phyloP scores from a whole-genome alignment of 208 protist genomes.

The Leishmania aethiopica region DNA sequence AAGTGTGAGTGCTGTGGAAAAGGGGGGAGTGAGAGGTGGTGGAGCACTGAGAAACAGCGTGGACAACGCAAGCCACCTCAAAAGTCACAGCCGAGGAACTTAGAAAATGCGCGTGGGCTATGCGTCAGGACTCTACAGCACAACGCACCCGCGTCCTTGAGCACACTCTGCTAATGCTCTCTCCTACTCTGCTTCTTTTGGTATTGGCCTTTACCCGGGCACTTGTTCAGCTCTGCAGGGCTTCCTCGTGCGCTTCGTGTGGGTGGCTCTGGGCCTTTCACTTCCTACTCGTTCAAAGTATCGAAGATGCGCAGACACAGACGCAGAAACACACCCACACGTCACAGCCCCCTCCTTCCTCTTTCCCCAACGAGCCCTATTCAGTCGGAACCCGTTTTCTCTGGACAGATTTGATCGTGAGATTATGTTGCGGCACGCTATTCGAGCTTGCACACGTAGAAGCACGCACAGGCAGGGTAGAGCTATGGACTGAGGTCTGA shows the following conservation, averaged over 20 bases:
- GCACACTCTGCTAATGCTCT: not conserved
- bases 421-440: constrained; percentile 2
- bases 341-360: not conserved
- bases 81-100: not conserved
- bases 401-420: not conserved
- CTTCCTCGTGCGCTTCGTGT: not conserved
- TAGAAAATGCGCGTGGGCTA: not conserved
- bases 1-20: not conserved
- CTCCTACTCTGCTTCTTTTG: not conserved
- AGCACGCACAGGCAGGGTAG: not conserved
- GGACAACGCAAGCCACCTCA: not conserved
- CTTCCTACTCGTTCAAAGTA: not conserved
- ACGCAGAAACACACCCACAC: not conserved
- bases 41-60: not conserved
- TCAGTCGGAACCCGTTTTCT: not conserved
- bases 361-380: not conserved
- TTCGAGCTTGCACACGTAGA: not conserved
- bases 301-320: not conserved
- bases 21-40: not conserved
- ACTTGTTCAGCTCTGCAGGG: not conserved
- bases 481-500: not conserved
- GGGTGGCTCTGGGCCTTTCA: not conserved
- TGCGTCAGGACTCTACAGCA: too few species aligned
- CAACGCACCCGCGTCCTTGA: not conserved
- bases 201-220: not conserved